Base-by-base conservation (phyloP, 2,329 filamentous ascomycete species). In the Fusarium tricinctum region DNA sequence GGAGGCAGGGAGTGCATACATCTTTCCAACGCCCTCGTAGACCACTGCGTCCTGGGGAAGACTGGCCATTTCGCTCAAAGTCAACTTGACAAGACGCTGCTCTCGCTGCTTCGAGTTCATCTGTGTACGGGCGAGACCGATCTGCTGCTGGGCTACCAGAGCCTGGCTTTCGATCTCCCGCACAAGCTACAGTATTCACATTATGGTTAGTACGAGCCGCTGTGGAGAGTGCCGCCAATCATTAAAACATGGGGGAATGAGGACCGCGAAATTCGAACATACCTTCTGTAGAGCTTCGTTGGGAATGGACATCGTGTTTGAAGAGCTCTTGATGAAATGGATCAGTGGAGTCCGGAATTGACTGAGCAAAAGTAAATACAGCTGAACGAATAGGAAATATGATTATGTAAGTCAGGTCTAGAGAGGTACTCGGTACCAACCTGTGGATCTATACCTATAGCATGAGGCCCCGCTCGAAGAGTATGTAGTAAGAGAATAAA, bases 1-100 rank as follows among this genome's bases (percentile, higher is more conserved):
- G 20, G 17, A 43, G 39, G 51, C 56, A 19, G 22, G 22, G 19
- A 22, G 53, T 35, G 81, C 90, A 75, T 80, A 97, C 96, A 99
- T 98, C 83, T 98, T 99, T 51, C 96, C 96, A 13, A 98, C 91
- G 8, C 95, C 95, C 81, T 98, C 95, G 75, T 98, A 99, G 28
- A 97, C 88, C 32, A 90, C 90, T 0, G 93, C 96, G 47, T 91
- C 87, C 19, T 86, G 78, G 6, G 94, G 91, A 63, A 99, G 81
- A 8, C 88, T 86, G n/a, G 88, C 87, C 49, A 98, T 85, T 80
- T 99, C 96, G 68, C 87, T 92, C 35, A 91, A 87, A 3, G 95
- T 98, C 69, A 99, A 83, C 79, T 97, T 92, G 42, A 97, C 86
- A 81, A 97, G 89, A 44, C 96, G 93, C 76, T 92, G 90, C 78